Base-by-base conservation (phyloP, 768 basidiomycete genomes). In the Butyriboletus loyo region DNA sequence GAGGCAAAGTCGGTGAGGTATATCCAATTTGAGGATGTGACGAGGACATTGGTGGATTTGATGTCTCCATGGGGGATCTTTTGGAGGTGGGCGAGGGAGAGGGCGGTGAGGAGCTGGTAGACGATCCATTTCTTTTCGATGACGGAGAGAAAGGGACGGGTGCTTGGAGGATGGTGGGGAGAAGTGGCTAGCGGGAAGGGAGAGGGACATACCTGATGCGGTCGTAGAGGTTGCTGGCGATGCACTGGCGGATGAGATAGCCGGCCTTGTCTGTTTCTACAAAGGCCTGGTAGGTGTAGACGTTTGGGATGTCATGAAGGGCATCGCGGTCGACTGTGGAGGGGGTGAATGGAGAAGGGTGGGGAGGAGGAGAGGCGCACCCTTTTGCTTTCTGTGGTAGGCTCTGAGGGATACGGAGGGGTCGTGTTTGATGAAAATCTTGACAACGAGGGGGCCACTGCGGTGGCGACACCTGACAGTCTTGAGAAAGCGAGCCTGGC, bases 111-210 rank as follows among this genome's bases (percentile, higher is more conserved):
- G 2, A 98, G 76, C 68, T 98, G 97, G 64, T 93, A 99, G 0
- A 89, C 86, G 53, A 98, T 92, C 97, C 96, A 99, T 66, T 92
- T 92, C 80, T 98, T 98, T 76, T 99, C 97, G 22, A 98, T 80
- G 55, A 77, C 69, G 55, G 84, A 87, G 36, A 99, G 77, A 73
- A 98, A 99, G 4, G 97, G 97, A 32, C 96, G 90, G 3, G 95
- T 98, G 65, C 97, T 99, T 61, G 1, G 10, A 7, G 7, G 40
- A 35, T 3, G 41, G 39, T 39, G 40, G 9, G 9, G 50, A 32
- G 45, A 49, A 46, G 31, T 44, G 27, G 25, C 27, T 24, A 8
- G n/a, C 6, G 10, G 22, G 1, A 24, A 8, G 5, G 4, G 41
- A 8, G 7, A 39, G 19, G 44, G n/a, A 45, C 84, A 49, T 54